Evolutionary conservation across 495 filamentous ascomycete genomes (phyloP).

Genomic region (Penicillium daleae): DNA sequence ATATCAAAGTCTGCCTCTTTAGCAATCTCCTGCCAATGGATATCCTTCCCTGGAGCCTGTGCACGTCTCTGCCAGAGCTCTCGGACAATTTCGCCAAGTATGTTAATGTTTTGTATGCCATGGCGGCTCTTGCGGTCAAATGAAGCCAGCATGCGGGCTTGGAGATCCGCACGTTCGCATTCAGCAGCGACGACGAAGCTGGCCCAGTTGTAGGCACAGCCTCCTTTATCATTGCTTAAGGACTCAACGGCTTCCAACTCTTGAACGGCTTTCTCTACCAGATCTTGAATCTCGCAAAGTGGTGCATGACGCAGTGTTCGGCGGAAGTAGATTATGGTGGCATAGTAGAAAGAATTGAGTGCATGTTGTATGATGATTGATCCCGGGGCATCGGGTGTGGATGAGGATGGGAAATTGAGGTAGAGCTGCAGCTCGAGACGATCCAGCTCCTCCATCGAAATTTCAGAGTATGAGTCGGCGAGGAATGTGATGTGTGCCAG

Average conservation of each 20-base stretch:
- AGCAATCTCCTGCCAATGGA: conserved; percentile 35
- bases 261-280: conserved; percentile 31
- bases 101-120: conserved; percentile 30
- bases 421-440: conserved; percentile 28
- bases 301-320: conserved; percentile 24
- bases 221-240: conserved; percentile 23
- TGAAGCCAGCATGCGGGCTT: conserved; percentile 24
- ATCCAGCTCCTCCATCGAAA: conserved; percentile 23
- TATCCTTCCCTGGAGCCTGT: conserved; percentile 16
- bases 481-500: conserved; percentile 26
- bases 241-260: conserved; percentile 31
- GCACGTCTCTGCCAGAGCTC: conserved; percentile 28
- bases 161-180: conserved; percentile 27
- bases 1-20: conserved; percentile 33
- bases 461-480: conserved; percentile 8
- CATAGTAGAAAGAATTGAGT: conserved; percentile 36
- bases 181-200: conserved; percentile 35
- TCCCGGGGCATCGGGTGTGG: conserved; percentile 12
- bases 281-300: conserved; percentile 26
- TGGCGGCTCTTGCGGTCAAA: conserved; percentile 29
- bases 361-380: conserved; percentile 31
- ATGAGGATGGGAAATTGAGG: conserved; percentile 26
- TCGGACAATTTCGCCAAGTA: conserved; percentile 28
- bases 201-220: conserved; percentile 34
- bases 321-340: conserved; percentile 31